phyloP scores from a whole-genome alignment of 208 protist species.

The Acanthamoeba lugdunensis region DNA sequence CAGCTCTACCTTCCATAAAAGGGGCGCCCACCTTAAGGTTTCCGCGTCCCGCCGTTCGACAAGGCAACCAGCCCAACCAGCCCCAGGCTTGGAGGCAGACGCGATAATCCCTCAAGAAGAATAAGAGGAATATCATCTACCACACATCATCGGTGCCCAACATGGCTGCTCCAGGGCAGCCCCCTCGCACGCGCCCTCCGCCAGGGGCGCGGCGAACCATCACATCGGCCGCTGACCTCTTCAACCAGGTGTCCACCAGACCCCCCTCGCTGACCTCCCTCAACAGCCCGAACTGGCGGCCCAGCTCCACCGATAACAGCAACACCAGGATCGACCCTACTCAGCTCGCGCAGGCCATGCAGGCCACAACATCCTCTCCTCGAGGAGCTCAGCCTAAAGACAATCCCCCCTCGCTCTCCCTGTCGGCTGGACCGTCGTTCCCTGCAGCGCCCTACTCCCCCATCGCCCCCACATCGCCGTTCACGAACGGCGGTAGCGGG shows the following conservation, averaged over 20 bases:
- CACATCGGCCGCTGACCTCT: not conserved
- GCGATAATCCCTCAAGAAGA: too few species aligned
- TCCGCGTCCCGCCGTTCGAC: too few species aligned
- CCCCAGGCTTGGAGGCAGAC: too few species aligned
- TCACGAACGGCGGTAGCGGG: not conserved
- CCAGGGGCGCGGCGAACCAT: not conserved
- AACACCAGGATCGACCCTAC: not conserved
- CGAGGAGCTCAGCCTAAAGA: not conserved
- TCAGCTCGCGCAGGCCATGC: not conserved
- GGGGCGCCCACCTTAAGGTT: too few species aligned
- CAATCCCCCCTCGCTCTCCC: not conserved
- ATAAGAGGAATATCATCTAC: too few species aligned
- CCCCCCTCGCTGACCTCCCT: not conserved
- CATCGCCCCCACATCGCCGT: not conserved
- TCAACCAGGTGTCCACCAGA: not conserved
- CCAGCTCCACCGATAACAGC: not conserved
- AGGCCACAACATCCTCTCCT: not conserved
- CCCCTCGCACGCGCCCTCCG: not conserved
- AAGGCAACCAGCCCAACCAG: too few species aligned
- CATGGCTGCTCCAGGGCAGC: not conserved
- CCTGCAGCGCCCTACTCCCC: not conserved
- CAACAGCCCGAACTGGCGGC: not conserved
- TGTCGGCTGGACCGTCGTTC: not conserved
- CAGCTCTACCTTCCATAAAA: too few species aligned
- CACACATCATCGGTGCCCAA: too few species aligned